These are phyloP conservation scores for Globisporangium polare DNA, from an alignment of 352 stramenopile species.

Conservation along the genomic window DNA sequence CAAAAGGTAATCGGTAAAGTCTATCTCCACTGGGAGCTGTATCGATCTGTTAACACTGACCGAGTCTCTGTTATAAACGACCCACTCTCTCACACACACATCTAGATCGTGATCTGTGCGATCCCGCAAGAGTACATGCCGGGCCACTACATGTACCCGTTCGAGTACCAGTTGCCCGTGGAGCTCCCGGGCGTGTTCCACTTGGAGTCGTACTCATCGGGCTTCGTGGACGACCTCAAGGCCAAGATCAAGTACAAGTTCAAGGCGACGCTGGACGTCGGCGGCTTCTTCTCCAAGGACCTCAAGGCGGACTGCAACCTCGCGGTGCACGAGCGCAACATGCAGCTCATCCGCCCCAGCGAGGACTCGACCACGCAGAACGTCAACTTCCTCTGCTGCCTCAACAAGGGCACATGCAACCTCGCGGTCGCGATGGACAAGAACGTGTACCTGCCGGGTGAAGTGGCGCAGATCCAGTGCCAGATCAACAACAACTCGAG, in stretches of 20 bases:
- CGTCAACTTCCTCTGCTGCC: constrained; percentile 58
- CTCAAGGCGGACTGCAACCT: constrained; percentile 57
- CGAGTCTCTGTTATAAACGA: neutral
- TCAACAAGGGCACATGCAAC: constrained; percentile 48
- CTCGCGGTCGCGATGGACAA: constrained; percentile 70
- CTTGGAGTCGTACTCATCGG: constrained; percentile 38
- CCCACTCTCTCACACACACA: too few species aligned
- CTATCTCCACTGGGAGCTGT: neutral
- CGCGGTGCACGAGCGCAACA: constrained; percentile 55
- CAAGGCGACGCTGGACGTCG: constrained; percentile 65
- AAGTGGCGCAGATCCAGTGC: constrained; percentile 59
- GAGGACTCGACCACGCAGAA: constrained; percentile 50
- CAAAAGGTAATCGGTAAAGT: constrained; percentile 31
- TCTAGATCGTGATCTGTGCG: constrained; percentile 42
- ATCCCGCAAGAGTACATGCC: constrained; percentile 31
- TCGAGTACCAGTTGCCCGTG: constrained; percentile 56
- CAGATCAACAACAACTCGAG: constrained; percentile 56
- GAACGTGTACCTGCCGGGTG: constrained; percentile 59
- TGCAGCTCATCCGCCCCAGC: constrained; percentile 36
- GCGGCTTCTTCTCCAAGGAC: constrained; percentile 54
- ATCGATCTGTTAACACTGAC: neutral
- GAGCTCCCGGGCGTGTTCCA: constrained; percentile 52
- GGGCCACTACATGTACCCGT: constrained; percentile 60
- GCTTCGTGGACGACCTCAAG: constrained; percentile 35
- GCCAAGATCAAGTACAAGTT: constrained; percentile 79